A percentile compares a stretch with the other conserved stretches of the same genome.
These are phyloP conservation scores for Microcos paniculata DNA, from an alignment of 345 rosid genomes.

Conservation along the genomic window DNA sequence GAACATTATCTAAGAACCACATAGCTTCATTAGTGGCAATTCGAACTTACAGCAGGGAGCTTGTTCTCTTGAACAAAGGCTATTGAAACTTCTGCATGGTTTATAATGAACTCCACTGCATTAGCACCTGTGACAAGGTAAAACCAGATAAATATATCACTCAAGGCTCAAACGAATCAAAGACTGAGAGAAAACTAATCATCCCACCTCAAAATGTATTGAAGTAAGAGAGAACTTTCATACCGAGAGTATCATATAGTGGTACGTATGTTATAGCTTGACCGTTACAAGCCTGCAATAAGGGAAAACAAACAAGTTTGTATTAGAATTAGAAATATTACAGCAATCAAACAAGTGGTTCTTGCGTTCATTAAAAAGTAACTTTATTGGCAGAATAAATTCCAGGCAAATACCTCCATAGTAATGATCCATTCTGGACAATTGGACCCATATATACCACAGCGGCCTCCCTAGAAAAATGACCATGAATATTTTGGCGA, in stretches of 20 bases:
- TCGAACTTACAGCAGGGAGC: constrained; percentile 62
- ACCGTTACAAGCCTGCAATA: constrained; percentile 71
- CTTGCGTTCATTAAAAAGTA: neutral
- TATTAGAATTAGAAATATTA: too few species aligned
- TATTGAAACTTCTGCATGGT: constrained; percentile 86
- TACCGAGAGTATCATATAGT: constrained; percentile 86
- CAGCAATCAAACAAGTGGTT: too few species aligned
- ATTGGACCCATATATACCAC: constrained; percentile 91
- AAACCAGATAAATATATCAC: neutral
- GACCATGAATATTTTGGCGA: neutral
- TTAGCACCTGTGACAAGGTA: constrained; percentile 52
- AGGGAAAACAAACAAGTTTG: neutral
- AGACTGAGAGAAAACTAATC: neutral
- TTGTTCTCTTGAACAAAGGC: constrained; percentile 80
- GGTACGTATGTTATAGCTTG: constrained; percentile 82
- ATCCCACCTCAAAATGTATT: neutral
- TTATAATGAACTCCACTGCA: constrained; percentile 90
- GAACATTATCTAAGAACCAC: neutral
- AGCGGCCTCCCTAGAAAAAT: constrained; percentile 67
- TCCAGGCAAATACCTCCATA: constrained; percentile 67
- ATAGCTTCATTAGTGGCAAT: constrained; percentile 10
- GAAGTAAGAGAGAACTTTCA: neutral
- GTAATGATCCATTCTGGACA: constrained; percentile 84
- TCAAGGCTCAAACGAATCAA: neutral
- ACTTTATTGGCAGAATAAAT: neutral